These are phyloP conservation scores for Barbarea vulgaris DNA, from an alignment of 345 rosid species.

Conservation along the genomic window DNA sequence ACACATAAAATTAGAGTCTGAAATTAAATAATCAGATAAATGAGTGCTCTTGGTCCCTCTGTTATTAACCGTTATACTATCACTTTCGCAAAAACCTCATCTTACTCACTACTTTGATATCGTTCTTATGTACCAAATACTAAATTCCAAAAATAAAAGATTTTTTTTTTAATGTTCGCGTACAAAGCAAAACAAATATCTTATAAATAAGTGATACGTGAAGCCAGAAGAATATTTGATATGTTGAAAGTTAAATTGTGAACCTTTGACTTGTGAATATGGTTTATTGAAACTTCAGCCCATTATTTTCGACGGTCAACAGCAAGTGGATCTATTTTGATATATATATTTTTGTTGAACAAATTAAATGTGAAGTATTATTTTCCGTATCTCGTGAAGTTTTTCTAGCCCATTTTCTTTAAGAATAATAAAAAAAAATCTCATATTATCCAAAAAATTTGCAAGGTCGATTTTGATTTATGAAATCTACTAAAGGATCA, in stretches of 20 bases:
- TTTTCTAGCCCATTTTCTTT: neutral
- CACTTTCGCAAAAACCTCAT: constrained; percentile 28
- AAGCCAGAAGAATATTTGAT: neutral
- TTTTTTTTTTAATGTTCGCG: no score
- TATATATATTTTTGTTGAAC: neutral
- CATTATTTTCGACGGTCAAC: constrained; percentile 17
- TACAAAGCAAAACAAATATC: neutral
- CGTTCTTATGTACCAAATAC: neutral
- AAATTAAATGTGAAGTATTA: constrained; percentile 12
- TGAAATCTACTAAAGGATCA: neutral
- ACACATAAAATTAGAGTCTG: neutral
- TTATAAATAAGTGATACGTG: neutral
- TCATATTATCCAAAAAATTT: neutral
- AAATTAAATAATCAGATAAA: neutral
- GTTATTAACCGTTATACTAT: constrained; percentile 31
- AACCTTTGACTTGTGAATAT: constrained; percentile 4
- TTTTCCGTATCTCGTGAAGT: neutral
- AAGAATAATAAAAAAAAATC: neutral
- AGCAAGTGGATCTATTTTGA: constrained; percentile 1
- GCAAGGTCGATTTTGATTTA: neutral
- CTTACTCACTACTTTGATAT: neutral
- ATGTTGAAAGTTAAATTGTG: neutral
- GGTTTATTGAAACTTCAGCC: constrained; percentile 10
- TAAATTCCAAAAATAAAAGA: neutral
- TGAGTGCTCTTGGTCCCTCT: constrained; percentile 8